Evolutionary conservation across 1,139 yeast genomes (phyloP).

Genomic region (Nematodospora anomalae): DNA sequence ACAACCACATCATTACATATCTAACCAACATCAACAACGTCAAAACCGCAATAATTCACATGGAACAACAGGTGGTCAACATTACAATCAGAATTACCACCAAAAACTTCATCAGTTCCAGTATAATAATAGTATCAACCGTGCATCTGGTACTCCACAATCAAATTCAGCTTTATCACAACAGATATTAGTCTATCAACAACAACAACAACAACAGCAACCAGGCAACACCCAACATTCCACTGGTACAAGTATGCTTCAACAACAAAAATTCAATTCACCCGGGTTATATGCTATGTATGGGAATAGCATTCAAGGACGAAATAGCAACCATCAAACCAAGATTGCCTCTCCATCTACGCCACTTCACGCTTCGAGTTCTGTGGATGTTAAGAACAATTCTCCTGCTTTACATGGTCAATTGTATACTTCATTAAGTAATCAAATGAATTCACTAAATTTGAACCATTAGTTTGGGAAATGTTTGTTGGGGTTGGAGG

Average conservation of each 20-base stretch:
- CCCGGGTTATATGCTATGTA: slow-evolving; percentile 26
- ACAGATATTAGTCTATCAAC: slow-evolving; percentile 23
- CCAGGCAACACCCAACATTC: slow-evolving; percentile 11
- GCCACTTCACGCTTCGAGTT: neutral
- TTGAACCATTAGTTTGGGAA: slow-evolving; percentile 22
- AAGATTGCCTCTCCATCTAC: slow-evolving; percentile 1
- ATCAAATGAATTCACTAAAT: slow-evolving; percentile 38
- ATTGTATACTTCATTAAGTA: slow-evolving; percentile 22
- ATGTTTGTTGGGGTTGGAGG: no score
- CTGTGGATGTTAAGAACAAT: slow-evolving; percentile 4
- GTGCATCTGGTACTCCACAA: slow-evolving; percentile 22
- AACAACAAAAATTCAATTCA: slow-evolving; percentile 20
- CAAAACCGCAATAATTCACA: slow-evolving; percentile 6
- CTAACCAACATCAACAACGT: slow-evolving; percentile 12
- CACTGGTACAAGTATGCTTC: neutral
- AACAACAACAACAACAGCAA: slow-evolving; percentile 18
- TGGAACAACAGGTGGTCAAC: slow-evolving; percentile 3
- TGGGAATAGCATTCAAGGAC: slow-evolving; percentile 1
- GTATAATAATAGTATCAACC: slow-evolving; percentile 5
- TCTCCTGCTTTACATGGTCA: slow-evolving; percentile 7
- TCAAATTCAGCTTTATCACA: slow-evolving; percentile 19
- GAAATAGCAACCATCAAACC: neutral
- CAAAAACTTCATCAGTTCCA: slow-evolving; percentile 11
- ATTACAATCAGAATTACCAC: slow-evolving; percentile 3
- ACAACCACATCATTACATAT: slow-evolving; percentile 24